These are phyloP conservation scores for Exophiala bonariae DNA, from an alignment of 2,329 filamentous ascomycete genomes.

Conservation along the genomic window DNA sequence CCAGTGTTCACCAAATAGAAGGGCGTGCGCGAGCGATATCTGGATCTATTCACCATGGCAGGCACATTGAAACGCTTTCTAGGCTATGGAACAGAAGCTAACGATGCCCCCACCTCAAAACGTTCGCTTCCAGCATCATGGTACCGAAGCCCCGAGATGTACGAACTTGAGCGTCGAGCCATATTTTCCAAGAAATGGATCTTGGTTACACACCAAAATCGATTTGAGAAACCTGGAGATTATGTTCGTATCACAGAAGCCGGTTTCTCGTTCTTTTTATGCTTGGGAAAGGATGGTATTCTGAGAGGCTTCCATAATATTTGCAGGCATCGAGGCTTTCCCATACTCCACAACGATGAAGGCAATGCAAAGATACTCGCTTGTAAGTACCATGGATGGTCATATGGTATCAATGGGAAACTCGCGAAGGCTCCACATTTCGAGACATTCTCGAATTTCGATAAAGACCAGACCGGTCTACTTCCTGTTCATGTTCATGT, in stretches of 20 bases:
- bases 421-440: constrained; percentile 61
- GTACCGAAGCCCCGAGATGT: constrained; percentile 50
- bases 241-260: constrained; percentile 27
- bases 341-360: constrained; percentile 40
- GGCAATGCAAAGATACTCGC: constrained; percentile 38
- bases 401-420: constrained; percentile 57
- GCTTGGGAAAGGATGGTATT: constrained; percentile 49
- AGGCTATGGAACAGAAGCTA: too few species aligned
- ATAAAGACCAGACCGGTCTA: constrained; percentile 56
- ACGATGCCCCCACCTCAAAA: too few species aligned
- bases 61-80: too few species aligned
- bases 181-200: constrained; percentile 54
- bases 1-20: too few species aligned
- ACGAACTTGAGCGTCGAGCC: constrained; percentile 50
- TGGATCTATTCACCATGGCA: too few species aligned
- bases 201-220: constrained; percentile 39
- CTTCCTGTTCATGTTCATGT: constrained; percentile 32
- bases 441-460: constrained; percentile 55
- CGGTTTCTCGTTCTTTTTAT: constrained; percentile 56
- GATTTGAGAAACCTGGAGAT: constrained; percentile 52
- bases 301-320: constrained; percentile 60
- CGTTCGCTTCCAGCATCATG: constrained; percentile 47
- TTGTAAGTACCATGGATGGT: constrained; percentile 60
- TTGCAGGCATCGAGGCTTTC: constrained; percentile 57
- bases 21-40: too few species aligned